A percentile compares a stretch with the other conserved stretches of the same genome.
Evolutionary conservation across 768 basidiomycete species (phyloP).

Genomic region (Krasilnikovozyma curviuscula): DNA sequence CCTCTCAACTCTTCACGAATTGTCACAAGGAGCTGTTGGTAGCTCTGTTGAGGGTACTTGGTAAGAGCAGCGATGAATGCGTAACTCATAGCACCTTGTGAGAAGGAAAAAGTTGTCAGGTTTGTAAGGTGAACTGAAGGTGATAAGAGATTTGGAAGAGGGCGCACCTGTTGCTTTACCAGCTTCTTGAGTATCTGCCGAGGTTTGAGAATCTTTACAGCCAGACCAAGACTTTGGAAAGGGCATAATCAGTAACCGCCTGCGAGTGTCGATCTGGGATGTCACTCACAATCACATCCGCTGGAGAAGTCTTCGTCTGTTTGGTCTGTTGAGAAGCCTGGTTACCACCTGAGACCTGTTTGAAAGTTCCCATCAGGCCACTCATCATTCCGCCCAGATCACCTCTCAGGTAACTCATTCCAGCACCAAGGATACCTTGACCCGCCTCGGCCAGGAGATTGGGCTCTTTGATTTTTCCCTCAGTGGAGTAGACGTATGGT

Average conservation of each 20-base stretch:
- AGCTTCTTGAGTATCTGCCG: slow-evolving; percentile 31
- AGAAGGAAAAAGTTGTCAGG: not conserved
- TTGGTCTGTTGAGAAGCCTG: not conserved
- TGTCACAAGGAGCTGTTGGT: slow-evolving; percentile 17
- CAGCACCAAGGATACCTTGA: slow-evolving; percentile 59
- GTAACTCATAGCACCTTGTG: not conserved
- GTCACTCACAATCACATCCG: slow-evolving; percentile 53
- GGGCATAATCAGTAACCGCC: slow-evolving; percentile 16
- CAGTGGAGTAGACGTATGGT: slow-evolving; percentile 55
- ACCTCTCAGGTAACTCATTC: slow-evolving; percentile 45
- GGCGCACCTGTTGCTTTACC: slow-evolving; percentile 34
- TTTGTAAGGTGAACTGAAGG: not conserved
- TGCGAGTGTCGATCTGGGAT: not conserved
- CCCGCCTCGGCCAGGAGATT: slow-evolving; percentile 75
- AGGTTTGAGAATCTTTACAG: slow-evolving; percentile 31
- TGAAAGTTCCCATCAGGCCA: slow-evolving; percentile 31
- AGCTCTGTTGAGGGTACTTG: slow-evolving; percentile 27
- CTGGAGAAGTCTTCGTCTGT: slow-evolving; percentile 46
- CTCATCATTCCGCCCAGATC: slow-evolving; percentile 63
- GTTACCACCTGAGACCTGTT: not conserved
- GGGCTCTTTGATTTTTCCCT: slow-evolving; percentile 87
- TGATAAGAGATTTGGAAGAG: slow-evolving; percentile 15
- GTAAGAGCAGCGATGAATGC: slow-evolving; percentile 11
- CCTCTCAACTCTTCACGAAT: slow-evolving; percentile 4
- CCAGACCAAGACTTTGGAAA: slow-evolving; percentile 25